Evolutionary conservation across 345 rosid species (phyloP), one percentile per base, ranked within the genome.

Genomic region (Hypericum androsaemum): DNA sequence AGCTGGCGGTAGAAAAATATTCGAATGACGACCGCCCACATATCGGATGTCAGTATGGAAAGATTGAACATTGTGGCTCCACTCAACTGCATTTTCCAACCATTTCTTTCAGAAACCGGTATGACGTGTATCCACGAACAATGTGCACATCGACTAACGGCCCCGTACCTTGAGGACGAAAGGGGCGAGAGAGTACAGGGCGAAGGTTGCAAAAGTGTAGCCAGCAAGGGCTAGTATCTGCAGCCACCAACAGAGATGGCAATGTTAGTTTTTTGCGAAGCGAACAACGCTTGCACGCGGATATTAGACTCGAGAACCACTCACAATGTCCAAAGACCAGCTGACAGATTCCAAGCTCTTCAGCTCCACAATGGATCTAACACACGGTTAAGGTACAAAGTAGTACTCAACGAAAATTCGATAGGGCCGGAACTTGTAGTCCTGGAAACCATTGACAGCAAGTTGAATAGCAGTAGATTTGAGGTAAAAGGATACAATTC

Each of bases 61-160:
- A 82, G 83, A 57, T 73, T 79, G 66, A 74, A 77, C 74, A 79
- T 53, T 37, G 83, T 60, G 9, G 89, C 74, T 58, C 78, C 89
- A 17, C 89, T 63, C 68, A 71, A 59, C 83, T 76, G 72, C 43
- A 37, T 39, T 22, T 22, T 22, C 32, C 2, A 22, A 22, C 4
- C 32, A 22, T 22, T 22, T 22, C 32, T 22, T 22, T 22, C 32
- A 22, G 32, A 22, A 22, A 22, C 32, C 4, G 32, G 4, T 22
- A 22, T 22, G 32, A 22, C 4, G 4, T 4, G n/a, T n/a, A n/a
- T n/a, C n/a, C n/a, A n/a, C 32, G 32, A 1, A 22, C 32, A 22
- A 22, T 22, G 32, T 22, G 32, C 32, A 22, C 32, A 22, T 22
- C 4, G 32, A 22, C 2, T 22, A 22, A 22, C 32, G 4, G 32